Base-by-base conservation (phyloP, 2,329 filamentous ascomycete species). In the Sarocladiaceae sp. region DNA sequence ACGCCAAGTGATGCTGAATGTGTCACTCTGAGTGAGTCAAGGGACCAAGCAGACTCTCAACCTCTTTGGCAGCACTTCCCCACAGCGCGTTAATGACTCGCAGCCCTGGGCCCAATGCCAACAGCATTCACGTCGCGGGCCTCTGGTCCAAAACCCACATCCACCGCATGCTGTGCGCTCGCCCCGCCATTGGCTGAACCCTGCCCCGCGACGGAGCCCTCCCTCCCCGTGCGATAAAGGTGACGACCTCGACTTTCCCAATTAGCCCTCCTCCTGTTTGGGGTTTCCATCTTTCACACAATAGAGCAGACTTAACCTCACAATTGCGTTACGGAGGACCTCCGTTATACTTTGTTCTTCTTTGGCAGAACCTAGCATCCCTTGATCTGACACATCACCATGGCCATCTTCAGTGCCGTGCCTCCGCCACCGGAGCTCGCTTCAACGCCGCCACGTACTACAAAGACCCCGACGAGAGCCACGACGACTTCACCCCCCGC, bases 401-500 rank as follows among this genome's bases (percentile, higher is more conserved):
- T 74, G 70, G 72, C 73, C 47, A 73, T 77, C 60, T 75, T 68
- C 63, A 70, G 63, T 51, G 69, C 73, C 20, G 72, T 76, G 37
- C 72, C 73, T 35, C 72, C 72, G 41, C 74, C 72, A 35, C 61
- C 66, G 37, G 68, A 64, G 48, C 56, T 64, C 19, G 40, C 40
- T 15, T 43, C 40, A 3, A 32, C 40, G 23, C 26, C 26, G 26
- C 26, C 35, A 53, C 56, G 18, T n/a, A n/a, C n/a, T n/a, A n/a
- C n/a, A n/a, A n/a, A 18, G n/a, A n/a, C n/a, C n/a, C n/a, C 37
- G 24, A 41, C 16, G 37, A 41, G 29, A 15, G 6, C 45, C 26
- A 27, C 24, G 15, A 41, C 46, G 43, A 41, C 48, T 44, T 53
- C 60, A 41, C 31, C 48, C 13, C 47, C 41, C 18, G 23, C 4